phyloP scores from a whole-genome alignment of 164 flowering plant genomes.

The Euptelea pleiosperma region DNA sequence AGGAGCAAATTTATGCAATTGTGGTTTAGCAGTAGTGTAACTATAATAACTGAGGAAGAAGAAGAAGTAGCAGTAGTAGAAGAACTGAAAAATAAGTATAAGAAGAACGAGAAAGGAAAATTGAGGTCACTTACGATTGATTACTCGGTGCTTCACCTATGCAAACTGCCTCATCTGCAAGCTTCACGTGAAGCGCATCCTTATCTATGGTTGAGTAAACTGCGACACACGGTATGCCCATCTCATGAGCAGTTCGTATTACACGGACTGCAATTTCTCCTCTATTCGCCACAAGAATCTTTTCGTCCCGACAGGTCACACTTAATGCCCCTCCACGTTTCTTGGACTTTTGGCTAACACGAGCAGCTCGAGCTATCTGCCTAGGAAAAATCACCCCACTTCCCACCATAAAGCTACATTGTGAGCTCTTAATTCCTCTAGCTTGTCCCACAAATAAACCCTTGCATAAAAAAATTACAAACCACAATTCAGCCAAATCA shows the following conservation, averaged over 20 bases:
- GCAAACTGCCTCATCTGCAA: constrained; percentile 97
- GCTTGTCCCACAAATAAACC: constrained; percentile 39
- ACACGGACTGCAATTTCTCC: constrained; percentile 99
- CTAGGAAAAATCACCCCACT: constrained; percentile 46
- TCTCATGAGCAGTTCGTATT: constrained; percentile 91
- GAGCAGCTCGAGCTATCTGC: constrained; percentile 38
- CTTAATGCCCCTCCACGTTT: constrained; percentile 60
- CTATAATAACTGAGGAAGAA: background rate
- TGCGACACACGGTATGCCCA: constrained; percentile 98
- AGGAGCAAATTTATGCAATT: too few species aligned
- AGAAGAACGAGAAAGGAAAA: background rate
- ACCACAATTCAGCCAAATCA: background rate
- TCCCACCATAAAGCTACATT: constrained; percentile 68
- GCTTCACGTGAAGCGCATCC: constrained; percentile 96
- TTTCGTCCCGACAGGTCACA: constrained; percentile 62
- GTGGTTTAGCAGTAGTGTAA: too few species aligned
- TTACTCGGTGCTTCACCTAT: constrained; percentile 99
- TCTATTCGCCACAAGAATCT: constrained; percentile 93
- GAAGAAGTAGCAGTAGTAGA: too few species aligned
- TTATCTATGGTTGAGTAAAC: constrained; percentile 95
- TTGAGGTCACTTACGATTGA: constrained; percentile 70
- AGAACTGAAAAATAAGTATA: background rate
- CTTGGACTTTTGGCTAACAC: constrained; percentile 32
- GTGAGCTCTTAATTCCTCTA: constrained; percentile 52
- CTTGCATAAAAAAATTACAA: constrained; percentile 20